A percentile compares a stretch with the other conserved stretches of the same genome.
phyloP scores from a whole-genome alignment of 257 asterid species.

The Jacaranda mimosifolia region DNA sequence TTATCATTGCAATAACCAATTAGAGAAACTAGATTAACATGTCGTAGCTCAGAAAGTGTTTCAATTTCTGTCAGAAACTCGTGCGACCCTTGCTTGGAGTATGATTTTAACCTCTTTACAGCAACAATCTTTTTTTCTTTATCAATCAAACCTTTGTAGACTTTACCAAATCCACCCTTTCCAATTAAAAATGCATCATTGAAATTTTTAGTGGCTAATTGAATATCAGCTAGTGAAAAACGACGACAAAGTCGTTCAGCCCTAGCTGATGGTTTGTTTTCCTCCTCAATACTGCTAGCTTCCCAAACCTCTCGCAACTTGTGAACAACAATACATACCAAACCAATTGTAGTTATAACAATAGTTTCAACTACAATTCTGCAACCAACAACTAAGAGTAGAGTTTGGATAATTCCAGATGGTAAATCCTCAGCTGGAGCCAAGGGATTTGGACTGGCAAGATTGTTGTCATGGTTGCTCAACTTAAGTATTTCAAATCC shows the following conservation, averaged over 20 bases:
- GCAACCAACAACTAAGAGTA: not conserved
- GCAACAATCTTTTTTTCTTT: constrained; percentile 47
- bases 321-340: constrained; percentile 30
- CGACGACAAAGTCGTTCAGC: not conserved
- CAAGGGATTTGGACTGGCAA: constrained; percentile 44
- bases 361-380: constrained; percentile 42
- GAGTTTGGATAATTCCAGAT: not conserved
- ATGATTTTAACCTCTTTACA: constrained; percentile 45
- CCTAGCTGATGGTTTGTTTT: too few species aligned
- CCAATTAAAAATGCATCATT: constrained; percentile 49
- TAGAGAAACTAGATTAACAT: constrained; percentile 55
- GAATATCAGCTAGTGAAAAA: constrained; percentile 53
- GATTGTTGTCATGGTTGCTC: constrained; percentile 63
- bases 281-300: too few species aligned
- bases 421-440: constrained; percentile 7
- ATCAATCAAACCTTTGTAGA: constrained; percentile 53
- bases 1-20: constrained; percentile 56
- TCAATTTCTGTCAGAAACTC: constrained; percentile 61
- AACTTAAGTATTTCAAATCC: constrained; percentile 61
- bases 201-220: constrained; percentile 49
- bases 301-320: too few species aligned
- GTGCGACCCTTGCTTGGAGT: constrained; percentile 60
- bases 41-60: constrained; percentile 50
- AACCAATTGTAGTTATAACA: constrained; percentile 31
- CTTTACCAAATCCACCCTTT: constrained; percentile 61